Evolutionary conservation across 176 grass and related monocot species (phyloP), one percentile per base, ranked within the genome.

Genomic region (Cenchrus fungigraminus): DNA sequence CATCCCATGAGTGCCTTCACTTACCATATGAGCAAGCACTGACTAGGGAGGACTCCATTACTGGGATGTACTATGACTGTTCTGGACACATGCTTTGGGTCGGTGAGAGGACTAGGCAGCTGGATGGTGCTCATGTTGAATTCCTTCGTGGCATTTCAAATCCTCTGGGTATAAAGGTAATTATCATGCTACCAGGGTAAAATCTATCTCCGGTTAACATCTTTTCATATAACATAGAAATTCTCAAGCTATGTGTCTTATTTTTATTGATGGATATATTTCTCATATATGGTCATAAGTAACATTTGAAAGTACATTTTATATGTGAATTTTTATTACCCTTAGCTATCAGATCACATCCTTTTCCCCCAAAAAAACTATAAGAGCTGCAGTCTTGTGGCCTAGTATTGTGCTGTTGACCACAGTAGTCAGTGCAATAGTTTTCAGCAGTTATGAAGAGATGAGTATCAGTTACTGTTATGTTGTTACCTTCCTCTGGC

Each of bases 11-110:
- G 55, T 90, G 85, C 42, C 91, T 93, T 76, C 78, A 85, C 32
- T 76, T 93, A 61, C 88, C 85, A 82, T 93, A 90, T 12, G 91
- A 93, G 67, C 81, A 93, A 74, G 88, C 88, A 29, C 59, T 93
- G 54, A 94, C 86, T 3, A 80, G 79, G 51, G 34, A 85, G 53
- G 91, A 94, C 42, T 88, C 88, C 32, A 91, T 62, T 19, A 79
- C 82, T 53, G 88, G 86, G 29, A 67, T 77, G 3, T 83, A 80
- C 53, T 93, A 91, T 14, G 82, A 86, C 46, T 91, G 88, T 54
- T 94, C 86, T 9, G 88, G 85, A 14, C 88, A 94, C 61, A 82
- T 94, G 83, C 88, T 91, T 19, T 94, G 91, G 91, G 76, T 91
- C 3, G 86, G 88, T 12, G 91, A 94, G 88, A 74, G 91, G 65